phyloP scores from a whole-genome alignment of 78 protist genomes.

The Planoprotostelium fungivorum region DNA sequence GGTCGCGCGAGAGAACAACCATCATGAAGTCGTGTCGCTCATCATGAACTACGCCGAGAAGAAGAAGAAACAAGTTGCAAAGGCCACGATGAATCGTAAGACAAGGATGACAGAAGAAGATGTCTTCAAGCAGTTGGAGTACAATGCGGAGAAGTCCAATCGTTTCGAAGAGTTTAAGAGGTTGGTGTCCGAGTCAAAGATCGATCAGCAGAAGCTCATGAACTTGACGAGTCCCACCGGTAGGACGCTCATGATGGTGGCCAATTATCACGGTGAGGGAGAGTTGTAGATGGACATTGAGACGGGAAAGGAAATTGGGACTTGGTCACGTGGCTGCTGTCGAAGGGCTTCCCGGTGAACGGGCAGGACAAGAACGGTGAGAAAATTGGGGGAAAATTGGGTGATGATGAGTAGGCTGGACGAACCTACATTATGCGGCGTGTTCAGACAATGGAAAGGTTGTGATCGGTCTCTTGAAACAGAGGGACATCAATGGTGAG shows the following conservation, averaged over 20 bases:
- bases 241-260: not conserved
- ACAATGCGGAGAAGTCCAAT: not conserved
- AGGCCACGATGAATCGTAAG: not conserved
- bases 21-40: not conserved
- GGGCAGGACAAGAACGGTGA: not conserved
- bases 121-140: not conserved
- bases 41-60: not conserved
- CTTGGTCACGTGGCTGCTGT: not conserved
- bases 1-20: not conserved
- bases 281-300: not conserved
- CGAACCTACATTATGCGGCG: not conserved
- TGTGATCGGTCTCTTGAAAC: not conserved
- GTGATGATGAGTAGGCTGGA: not conserved
- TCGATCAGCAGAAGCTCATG: not conserved
- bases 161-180: not conserved
- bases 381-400: not conserved
- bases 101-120: not conserved
- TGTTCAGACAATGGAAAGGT: not conserved
- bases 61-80: not conserved
- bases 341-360: not conserved
- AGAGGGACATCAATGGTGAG: not conserved
- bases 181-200: not conserved
- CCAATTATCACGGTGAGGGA: not conserved
- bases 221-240: not conserved
- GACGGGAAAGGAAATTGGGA: not conserved